Conservation (phyloP, 2,329 filamentous ascomycete species). For the Fusarium pseudograminearum region DNA sequence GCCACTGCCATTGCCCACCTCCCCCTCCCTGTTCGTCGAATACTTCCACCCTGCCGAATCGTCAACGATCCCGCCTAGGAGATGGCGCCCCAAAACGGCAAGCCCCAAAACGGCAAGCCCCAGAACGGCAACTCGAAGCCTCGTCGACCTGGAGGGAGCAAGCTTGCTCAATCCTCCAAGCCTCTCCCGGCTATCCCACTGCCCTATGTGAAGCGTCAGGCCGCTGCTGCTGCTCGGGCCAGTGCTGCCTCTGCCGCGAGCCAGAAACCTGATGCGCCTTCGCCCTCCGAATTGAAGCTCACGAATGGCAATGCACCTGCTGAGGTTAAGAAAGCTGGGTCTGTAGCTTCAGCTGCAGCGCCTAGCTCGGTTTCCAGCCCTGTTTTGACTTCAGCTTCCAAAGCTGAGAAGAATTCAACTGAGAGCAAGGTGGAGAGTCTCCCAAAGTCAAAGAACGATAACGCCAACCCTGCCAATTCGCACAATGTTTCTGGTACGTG, state of each 20-base stretch:
- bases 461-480: constrained; percentile 12
- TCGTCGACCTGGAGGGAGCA: constrained; percentile 49
- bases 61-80: constrained; percentile 37
- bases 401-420: constrained; percentile 21
- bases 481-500: constrained; percentile 44
- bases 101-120: constrained; percentile 51
- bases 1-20: constrained; percentile 41
- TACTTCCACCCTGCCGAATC: constrained; percentile 39
- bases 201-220: constrained; percentile 55
- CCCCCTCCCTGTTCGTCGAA: constrained; percentile 33
- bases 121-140: constrained; percentile 50
- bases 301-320: constrained; percentile 33
- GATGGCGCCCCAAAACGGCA: constrained; percentile 54
- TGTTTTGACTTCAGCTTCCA: constrained; percentile 26
- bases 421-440: constrained; percentile 28
- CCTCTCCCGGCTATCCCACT: constrained; percentile 56
- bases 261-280: constrained; percentile 15
- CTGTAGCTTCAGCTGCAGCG: constrained; percentile 7
- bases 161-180: constrained; percentile 50
- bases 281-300: constrained; percentile 37
- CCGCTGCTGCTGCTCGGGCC: constrained; percentile 50
- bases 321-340: constrained; percentile 16
- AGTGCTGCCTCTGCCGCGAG: constrained; percentile 30
- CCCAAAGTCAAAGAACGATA: constrained; percentile 27
- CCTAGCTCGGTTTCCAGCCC: constrained; percentile 24